Base-by-base conservation (phyloP, 768 basidiomycete species). In the Naganishia kalamii region DNA sequence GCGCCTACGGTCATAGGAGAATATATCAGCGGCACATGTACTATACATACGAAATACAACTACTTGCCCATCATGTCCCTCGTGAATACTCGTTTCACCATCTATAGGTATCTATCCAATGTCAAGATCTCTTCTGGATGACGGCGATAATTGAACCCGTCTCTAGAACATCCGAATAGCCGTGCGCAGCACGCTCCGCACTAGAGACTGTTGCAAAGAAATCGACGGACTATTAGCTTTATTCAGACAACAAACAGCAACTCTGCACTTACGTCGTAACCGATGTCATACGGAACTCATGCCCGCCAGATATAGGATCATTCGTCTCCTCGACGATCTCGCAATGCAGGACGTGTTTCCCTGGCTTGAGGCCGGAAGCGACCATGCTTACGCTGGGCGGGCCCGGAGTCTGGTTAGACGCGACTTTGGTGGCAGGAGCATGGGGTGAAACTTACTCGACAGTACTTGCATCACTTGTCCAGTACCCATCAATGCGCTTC, bases 401-500 rank as follows among this genome's bases (percentile, higher is more conserved):
- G 11, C 5, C 23, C 3, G 37, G 54, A 21, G 21, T 11, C 7
- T 10, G 10, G 6, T 44, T 41, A 17, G 27, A 23, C 27, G 12
- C 11, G 13, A 52, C 11, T 10, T 19, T 37, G 19, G 12, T 4
- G 5, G 33, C 1, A 37, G 30, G 21, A 3, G 7, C 3, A 15
- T 40, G 7, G 23, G n/a, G 1, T 57, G 2, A 17, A 17, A 40
- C 54, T 37, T 11, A 43, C 27, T 54, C 37, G 27, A 52, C 50
- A 21, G 57, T 46, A 37, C 63, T 64, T 37, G 30, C 15, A 40
- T 41, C 30, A 13, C 19, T 40, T 15, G 67, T 60, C 75, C 75
- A 76, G 47, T 72, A 73, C 10, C 70, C 75, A 41, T 71, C 70
- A 8, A 72, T 52, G 27, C 59, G n/a, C 40, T 27, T 57, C 54